A percentile compares a stretch with the other conserved stretches of the same genome.
phyloP scores from a whole-genome alignment of 306 rosid genomes.

The Senna siamea region DNA sequence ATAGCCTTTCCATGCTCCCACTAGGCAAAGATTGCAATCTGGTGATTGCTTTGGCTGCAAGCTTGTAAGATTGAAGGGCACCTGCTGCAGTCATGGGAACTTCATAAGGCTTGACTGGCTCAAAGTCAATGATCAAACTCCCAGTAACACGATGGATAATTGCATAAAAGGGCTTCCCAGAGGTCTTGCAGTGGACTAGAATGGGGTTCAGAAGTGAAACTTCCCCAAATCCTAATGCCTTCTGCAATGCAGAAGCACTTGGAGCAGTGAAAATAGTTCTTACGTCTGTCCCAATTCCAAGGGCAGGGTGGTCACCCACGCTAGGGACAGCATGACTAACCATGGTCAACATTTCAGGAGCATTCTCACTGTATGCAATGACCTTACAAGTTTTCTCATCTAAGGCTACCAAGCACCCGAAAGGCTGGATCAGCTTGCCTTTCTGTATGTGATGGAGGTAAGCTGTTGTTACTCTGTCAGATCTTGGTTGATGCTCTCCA shows the following conservation, averaged over 20 bases:
- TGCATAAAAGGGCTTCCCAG: conserved; percentile 79
- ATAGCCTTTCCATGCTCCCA: conserved; percentile 75
- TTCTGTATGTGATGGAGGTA: conserved; percentile 78
- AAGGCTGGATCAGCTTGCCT: conserved; percentile 76
- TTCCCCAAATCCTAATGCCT: conserved; percentile 74
- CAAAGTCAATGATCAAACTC: conserved; percentile 72
- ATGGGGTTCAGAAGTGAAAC: conserved; percentile 77
- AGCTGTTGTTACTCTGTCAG: conserved; percentile 70
- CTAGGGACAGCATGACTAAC: conserved; percentile 80
- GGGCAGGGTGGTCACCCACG: conserved; percentile 73
- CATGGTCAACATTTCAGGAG: conserved; percentile 77
- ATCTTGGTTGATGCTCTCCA: conserved; percentile 54
- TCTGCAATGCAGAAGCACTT: conserved; percentile 72
- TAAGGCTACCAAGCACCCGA: conserved; percentile 73
- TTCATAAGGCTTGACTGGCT: conserved; percentile 76
- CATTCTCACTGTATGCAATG: conserved; percentile 75
- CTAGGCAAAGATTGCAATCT: conserved; percentile 69
- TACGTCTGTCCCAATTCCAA: conserved; percentile 69
- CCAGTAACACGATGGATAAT: conserved; percentile 69
- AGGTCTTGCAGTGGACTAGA: conserved; percentile 74
- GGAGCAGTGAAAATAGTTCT: conserved; percentile 66
- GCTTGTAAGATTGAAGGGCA: conserved; percentile 73
- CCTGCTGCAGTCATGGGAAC: conserved; percentile 81
- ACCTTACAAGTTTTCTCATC: conserved; percentile 77
- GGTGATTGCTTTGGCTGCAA: conserved; percentile 76